phyloP scores from a whole-genome alignment of 75 land plant species.

The Cryptomeria japonica region DNA sequence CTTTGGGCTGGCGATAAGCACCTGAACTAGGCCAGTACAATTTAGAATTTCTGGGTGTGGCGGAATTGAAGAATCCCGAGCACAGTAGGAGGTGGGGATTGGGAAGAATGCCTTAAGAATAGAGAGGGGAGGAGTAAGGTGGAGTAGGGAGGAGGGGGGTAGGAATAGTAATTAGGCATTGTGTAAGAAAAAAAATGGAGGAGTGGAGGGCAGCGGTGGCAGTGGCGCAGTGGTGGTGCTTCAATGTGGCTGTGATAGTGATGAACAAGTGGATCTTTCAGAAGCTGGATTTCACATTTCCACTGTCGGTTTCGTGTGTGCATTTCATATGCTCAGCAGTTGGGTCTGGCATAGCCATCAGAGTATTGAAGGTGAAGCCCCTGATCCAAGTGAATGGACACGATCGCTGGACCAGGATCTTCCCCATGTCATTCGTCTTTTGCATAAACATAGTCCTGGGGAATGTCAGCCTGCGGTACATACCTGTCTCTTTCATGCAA shows the following conservation, averaged over 20 bases:
- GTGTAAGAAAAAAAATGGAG: neutral
- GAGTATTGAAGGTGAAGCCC: slow-evolving; percentile 81
- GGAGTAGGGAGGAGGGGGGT: too few species aligned
- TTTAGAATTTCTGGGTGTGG: too few species aligned
- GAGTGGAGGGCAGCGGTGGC: slow-evolving; percentile 56
- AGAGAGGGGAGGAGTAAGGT: too few species aligned
- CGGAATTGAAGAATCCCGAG: too few species aligned
- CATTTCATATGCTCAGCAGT: slow-evolving; percentile 88
- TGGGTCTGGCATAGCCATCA: slow-evolving; percentile 83
- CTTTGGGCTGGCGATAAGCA: too few species aligned
- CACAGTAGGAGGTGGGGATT: too few species aligned
- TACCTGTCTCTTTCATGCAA: slow-evolving; percentile 99
- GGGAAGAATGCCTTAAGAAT: too few species aligned
- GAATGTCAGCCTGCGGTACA: slow-evolving; percentile 92
- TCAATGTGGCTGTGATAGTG: slow-evolving; percentile 85
- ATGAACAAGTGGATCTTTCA: slow-evolving; percentile 96
- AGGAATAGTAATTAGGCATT: too few species aligned
- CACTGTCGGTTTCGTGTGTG: slow-evolving; percentile 83
- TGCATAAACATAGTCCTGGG: slow-evolving; percentile 97
- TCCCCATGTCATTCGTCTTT: slow-evolving; percentile 96
- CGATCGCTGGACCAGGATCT: slow-evolving; percentile 87
- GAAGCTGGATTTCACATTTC: slow-evolving; percentile 95
- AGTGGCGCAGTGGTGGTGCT: slow-evolving; percentile 84
- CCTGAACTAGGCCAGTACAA: too few species aligned
- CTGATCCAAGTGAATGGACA: slow-evolving; percentile 81